Evolutionary conservation across 768 basidiomycete genomes (phyloP).

Genomic region (Daedaleopsis nitida): DNA sequence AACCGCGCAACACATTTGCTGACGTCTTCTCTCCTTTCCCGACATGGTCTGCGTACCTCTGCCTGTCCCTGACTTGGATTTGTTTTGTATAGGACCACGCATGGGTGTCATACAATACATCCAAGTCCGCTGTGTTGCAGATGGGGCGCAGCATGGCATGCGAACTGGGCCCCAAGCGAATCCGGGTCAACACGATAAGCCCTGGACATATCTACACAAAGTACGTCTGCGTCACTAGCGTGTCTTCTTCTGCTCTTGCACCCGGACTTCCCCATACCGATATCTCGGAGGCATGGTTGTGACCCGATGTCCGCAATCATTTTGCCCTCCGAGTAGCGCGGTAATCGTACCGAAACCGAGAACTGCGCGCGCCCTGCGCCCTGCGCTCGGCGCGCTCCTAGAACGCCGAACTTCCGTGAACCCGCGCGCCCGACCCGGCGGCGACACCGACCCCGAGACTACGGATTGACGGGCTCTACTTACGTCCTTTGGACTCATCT

Average conservation of each 20-base stretch:
- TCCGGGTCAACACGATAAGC: slow-evolving; percentile 76
- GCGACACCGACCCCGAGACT: too few species aligned
- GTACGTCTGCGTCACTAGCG: slow-evolving; percentile 34
- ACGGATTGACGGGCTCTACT: too few species aligned
- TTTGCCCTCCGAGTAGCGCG: not conserved
- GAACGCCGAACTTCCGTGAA: not conserved
- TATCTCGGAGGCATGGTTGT: not conserved
- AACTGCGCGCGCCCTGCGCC: not conserved
- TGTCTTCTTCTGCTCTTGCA: not conserved
- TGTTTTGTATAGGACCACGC: slow-evolving; percentile 56
- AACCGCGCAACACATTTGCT: not conserved
- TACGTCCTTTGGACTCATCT: too few species aligned
- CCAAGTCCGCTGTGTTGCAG: slow-evolving; percentile 78
- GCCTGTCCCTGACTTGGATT: not conserved
- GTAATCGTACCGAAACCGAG: not conserved
- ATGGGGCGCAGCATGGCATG: slow-evolving; percentile 85
- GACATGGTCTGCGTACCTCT: not conserved
- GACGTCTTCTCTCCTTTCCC: not conserved
- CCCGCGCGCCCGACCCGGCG: too few species aligned
- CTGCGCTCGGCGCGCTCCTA: not conserved
- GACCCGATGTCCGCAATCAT: not conserved
- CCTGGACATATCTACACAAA: slow-evolving; percentile 77
- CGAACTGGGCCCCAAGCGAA: slow-evolving; percentile 65
- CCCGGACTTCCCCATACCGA: not conserved
- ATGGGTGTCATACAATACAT: slow-evolving; percentile 77